Evolutionary conservation across 2,329 filamentous ascomycete genomes (phyloP), one percentile per base, ranked within the genome.

Genomic region (Anisogramma anomala): DNA sequence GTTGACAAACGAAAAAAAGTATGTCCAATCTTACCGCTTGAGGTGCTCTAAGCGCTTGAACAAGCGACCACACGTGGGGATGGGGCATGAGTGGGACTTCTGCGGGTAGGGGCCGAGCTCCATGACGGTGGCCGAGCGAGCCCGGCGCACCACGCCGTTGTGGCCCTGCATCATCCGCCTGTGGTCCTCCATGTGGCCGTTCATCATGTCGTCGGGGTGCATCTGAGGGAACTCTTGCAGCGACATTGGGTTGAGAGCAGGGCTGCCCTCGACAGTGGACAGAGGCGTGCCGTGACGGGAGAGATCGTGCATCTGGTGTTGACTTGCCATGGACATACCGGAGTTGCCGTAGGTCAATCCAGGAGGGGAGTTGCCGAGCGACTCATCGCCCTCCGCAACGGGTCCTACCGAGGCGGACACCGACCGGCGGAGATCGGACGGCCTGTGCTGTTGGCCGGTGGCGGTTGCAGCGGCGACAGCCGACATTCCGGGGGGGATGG

Each of bases 31-130:
- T 78, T 85, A 94, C 86, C 89, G 81, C 76, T 98, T 98, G 58
- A 98, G 79, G 68, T 98, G 91, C 69, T 98, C 91, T 69, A 98
- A 77, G 64, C 91, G 82, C 79, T 98, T 98, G 76, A 98, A 98
- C 48, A 95, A 76, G 56, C 91, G 82, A 41, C 91, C 91, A 61
- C 91, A 98, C 41, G 89, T 93, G 20, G 91, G 91, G 56, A 98
- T 98, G n/a, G 91, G 91, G 68, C 91, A 98, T 2, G 89, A 96
- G 65, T 98, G 91, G 30, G 88, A 94, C 65, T 98, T 98, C 59
- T 94, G 86, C 38, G 91, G 87, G 60, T 96, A 96, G 11, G 93
- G 91, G 23, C 86, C 87, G 49, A 95, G 76, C 62, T 98, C 91
- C 82, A 93, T 93, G 63, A 93, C 84, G 3, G 91, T 96, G 39